phyloP scores from a whole-genome alignment of 2,329 filamentous ascomycete species.

The Colletotrichum gigasporum region DNA sequence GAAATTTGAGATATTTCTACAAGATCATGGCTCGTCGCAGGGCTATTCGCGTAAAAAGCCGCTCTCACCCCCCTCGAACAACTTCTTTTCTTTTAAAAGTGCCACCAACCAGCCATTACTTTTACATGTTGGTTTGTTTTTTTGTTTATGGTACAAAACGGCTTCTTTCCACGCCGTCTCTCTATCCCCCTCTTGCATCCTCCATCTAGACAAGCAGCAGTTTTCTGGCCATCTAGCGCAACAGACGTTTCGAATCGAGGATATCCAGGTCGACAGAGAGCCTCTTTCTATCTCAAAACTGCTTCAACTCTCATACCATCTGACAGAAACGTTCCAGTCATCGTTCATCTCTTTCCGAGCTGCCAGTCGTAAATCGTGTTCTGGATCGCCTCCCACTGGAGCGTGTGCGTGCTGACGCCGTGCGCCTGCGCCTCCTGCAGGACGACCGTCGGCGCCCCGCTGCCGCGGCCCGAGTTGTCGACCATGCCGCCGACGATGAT shows the following conservation, averaged over 20 bases:
- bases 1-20: no score
- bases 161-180: not conserved
- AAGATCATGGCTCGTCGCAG: no score
- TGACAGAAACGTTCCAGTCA: no score
- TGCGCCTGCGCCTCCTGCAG: conserved; percentile 88
- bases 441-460: conserved; percentile 91
- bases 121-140: not conserved
- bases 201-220: not conserved
- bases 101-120: not conserved
- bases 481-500: conserved; percentile 82
- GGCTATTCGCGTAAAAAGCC: no score
- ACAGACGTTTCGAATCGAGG: no score
- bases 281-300: not conserved
- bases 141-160: conserved; percentile 15
- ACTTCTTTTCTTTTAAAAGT: not conserved
- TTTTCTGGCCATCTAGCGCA: no score
- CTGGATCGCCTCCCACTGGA: conserved; percentile 91
- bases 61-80: no score
- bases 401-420: conserved; percentile 71
- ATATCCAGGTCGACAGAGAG: no score
- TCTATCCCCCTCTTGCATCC: not conserved
- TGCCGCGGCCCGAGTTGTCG: conserved; percentile 78
- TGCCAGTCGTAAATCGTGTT: conserved; percentile 86
- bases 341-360: conserved; percentile 65
- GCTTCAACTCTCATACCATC: no score